phyloP scores from a whole-genome alignment of 306 rosid genomes.

The Spatholobus suberectus region DNA sequence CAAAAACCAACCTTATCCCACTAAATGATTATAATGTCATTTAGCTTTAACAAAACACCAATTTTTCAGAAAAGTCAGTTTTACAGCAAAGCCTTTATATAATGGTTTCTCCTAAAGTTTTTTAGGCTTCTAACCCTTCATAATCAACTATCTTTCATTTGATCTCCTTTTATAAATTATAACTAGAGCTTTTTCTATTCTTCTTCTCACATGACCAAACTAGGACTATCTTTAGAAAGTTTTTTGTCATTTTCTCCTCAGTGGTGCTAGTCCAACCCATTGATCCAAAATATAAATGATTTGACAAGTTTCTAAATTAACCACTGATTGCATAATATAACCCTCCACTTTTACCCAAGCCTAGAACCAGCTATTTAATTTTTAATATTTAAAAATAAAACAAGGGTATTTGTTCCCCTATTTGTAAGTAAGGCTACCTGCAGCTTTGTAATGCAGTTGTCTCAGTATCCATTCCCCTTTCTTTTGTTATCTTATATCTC shows the following conservation, averaged over 20 bases:
- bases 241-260: too few relatives aligned
- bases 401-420: too few relatives aligned
- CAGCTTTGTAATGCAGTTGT: too few relatives aligned
- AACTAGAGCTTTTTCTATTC: not conserved
- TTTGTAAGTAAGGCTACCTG: too few relatives aligned
- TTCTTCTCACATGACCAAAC: not conserved
- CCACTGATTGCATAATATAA: not conserved
- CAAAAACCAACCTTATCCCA: not conserved
- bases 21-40: not conserved
- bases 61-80: too few relatives aligned
- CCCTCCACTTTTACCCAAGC: too few relatives aligned
- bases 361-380: not conserved
- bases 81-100: too few relatives aligned
- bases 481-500: too few relatives aligned
- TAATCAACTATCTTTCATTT: not conserved
- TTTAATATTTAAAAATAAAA: constrained; percentile 3
- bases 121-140: not conserved
- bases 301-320: not conserved
- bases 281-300: not conserved
- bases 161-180: not conserved
- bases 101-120: too few relatives aligned
- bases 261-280: not conserved
- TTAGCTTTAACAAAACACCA: too few relatives aligned
- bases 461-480: too few relatives aligned
- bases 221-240: not conserved